Base-by-base conservation (phyloP, 257 asterid genomes). In the Salvia hispanica region DNA sequence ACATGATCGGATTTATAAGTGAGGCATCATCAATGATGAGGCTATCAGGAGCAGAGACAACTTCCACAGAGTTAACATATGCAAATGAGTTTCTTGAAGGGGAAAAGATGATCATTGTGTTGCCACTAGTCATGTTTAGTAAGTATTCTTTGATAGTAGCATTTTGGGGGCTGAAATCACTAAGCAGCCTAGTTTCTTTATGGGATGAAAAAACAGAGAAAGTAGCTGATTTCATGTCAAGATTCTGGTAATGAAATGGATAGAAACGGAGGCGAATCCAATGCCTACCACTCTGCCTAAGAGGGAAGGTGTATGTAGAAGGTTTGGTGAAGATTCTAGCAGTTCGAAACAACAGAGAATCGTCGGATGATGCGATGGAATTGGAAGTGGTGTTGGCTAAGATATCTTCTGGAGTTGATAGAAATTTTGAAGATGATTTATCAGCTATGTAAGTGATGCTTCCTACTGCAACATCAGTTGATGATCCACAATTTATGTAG, bases 11-110 rank as follows among this genome's bases (percentile, higher is more conserved):
- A 55, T 40, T 76, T 68, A 62, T 61, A 18, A 50, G 67, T 33
- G 81, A 44, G 11, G 93, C 94, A 69, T 80, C 93, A 48, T 91
- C 90, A 0, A 45, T n/a, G 43, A 88, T 81, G 12, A 91, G 82
- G 65, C 28, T 6, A 62, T 83, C 82, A 0, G 95, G 98, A 4
- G 76, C 82, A 1, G 94, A 89, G 54, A 84, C 86, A 52, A 91
- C 82, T 77, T 91, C 96, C 34, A 91, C 25, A 10, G 95, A 96
- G 75, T 86, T 91, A 13, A 88, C 18, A 56, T 60, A 88, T 0
- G 95, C 93, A 55, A 86, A 80, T 1, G 97, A 90, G 62, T 66
- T 60, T 6, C 66, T 15, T 0, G 78, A 60, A 63, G 94, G 90
- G 13, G 78, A 57, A 44, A 91, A 85, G 9, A 75, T 78, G 47